phyloP scores from a whole-genome alignment of 1,139 yeast species.

The Pichia sp. region DNA sequence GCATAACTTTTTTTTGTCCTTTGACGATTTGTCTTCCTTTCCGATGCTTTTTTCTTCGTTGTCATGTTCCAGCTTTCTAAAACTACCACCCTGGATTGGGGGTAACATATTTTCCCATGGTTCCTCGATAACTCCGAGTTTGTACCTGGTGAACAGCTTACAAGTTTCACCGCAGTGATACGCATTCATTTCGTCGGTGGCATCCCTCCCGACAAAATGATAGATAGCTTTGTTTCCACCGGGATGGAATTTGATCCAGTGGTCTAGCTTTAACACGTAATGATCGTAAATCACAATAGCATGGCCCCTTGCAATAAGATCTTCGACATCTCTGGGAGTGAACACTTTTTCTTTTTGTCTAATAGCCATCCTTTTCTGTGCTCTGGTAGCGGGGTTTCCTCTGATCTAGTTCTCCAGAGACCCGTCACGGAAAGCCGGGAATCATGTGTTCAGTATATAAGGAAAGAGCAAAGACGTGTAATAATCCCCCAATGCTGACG shows the following conservation, averaged over 20 bases:
- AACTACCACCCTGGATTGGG: constrained; percentile 82
- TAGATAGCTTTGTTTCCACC: constrained; percentile 84
- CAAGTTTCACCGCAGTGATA: constrained; percentile 65
- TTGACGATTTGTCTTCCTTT: neutral
- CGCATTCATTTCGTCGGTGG: constrained; percentile 85
- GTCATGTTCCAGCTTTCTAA: constrained; percentile 29
- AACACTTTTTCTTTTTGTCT: neutral
- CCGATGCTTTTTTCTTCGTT: neutral
- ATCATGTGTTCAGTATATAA: too few relatives aligned
- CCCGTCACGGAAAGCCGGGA: too few relatives aligned
- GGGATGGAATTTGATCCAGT: constrained; percentile 74
- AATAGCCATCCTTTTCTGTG: neutral
- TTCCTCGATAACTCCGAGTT: constrained; percentile 57
- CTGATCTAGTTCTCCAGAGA: neutral
- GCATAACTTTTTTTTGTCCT: constrained; percentile 15
- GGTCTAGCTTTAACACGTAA: constrained; percentile 58
- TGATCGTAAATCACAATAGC: constrained; percentile 63
- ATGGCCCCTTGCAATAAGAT: constrained; percentile 61
- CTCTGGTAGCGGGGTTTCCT: neutral
- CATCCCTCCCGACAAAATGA: constrained; percentile 86
- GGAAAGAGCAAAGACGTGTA: too few relatives aligned
- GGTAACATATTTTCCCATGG: constrained; percentile 75
- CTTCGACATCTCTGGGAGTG: constrained; percentile 37
- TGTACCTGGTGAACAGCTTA: constrained; percentile 47
- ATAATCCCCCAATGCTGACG: too few relatives aligned